These are phyloP conservation scores for Solanum peruvianum DNA, from an alignment of 257 asterid species.

Conservation along the genomic window DNA sequence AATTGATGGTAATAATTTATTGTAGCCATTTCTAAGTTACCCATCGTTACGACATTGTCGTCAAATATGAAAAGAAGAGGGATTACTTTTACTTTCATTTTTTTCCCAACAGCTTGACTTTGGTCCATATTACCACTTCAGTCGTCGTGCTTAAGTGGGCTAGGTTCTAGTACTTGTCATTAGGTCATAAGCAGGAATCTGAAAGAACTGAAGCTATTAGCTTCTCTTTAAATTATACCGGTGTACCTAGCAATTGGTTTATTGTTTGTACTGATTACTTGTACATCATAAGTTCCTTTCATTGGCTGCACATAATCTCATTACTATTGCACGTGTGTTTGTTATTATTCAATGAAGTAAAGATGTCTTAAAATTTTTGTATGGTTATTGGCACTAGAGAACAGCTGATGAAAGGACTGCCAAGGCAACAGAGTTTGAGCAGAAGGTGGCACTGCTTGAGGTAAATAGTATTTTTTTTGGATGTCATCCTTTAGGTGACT, in stretches of 20 bases:
- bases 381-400: constrained; percentile 41
- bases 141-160: not conserved
- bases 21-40: not conserved
- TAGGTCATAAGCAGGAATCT: not conserved
- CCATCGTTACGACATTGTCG: not conserved
- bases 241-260: not conserved
- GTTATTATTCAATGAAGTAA: not conserved
- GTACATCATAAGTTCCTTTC: not conserved
- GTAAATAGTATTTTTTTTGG: constrained; percentile 16
- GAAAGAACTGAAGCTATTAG: not conserved
- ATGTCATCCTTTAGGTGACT: not conserved
- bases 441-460: constrained; percentile 95
- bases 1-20: not conserved
- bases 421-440: constrained; percentile 95
- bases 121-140: not conserved
- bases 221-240: not conserved
- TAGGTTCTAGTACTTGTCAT: not conserved
- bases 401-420: constrained; percentile 89
- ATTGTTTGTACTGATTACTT: not conserved
- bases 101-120: not conserved
- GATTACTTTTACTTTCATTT: not conserved
- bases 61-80: not conserved
- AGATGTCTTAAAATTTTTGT: not conserved
- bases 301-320: not conserved
- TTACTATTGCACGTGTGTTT: not conserved